Evolutionary conservation across 2,329 filamentous ascomycete genomes (phyloP).

Genomic region (Talaromyces marneffei): DNA sequence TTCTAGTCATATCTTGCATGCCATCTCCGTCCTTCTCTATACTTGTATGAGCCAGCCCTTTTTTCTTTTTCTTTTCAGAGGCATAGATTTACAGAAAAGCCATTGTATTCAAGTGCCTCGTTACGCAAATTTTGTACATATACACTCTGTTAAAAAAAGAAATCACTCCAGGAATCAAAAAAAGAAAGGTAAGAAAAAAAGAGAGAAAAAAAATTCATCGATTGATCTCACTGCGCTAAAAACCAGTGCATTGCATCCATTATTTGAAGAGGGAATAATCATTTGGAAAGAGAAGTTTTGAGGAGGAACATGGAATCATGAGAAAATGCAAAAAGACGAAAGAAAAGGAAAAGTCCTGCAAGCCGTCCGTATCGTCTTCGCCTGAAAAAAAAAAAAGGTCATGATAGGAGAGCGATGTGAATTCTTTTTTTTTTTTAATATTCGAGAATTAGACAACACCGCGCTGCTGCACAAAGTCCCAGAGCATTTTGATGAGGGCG

Average conservation of each 20-base stretch:
- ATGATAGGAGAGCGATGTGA: background rate
- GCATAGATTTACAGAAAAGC: background rate
- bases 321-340: background rate
- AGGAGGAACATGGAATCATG: constrained; percentile 8
- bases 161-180: background rate
- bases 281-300: background rate
- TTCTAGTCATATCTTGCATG: background rate
- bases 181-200: background rate
- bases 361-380: background rate
- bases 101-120: background rate
- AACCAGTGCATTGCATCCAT: constrained; percentile 4
- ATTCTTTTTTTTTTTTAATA: too few relatives aligned
- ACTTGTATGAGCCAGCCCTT: too few relatives aligned
- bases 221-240: constrained; percentile 3
- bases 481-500: constrained; percentile 80
- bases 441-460: constrained; percentile 30
- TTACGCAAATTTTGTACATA: background rate
- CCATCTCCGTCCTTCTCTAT: too few relatives aligned
- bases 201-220: background rate
- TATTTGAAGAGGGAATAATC: background rate
- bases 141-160: background rate
- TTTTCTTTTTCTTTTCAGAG: too few relatives aligned
- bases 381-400: background rate
- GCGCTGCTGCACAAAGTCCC: constrained; percentile 67
- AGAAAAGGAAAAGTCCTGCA: background rate